Base-by-base conservation (phyloP, 83 land plant genomes). In the Thuja plicata region DNA sequence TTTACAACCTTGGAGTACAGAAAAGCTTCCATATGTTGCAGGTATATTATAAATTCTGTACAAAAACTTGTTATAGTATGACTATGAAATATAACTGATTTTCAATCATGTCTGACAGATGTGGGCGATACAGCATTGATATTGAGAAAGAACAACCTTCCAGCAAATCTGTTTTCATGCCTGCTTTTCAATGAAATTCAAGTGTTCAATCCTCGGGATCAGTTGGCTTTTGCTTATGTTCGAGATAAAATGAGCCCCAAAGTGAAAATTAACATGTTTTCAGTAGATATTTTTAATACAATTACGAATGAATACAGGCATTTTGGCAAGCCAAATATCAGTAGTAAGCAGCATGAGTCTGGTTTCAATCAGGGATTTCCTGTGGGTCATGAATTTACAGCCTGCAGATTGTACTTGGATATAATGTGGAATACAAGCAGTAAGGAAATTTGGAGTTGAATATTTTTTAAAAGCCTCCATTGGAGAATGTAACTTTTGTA, bases 91-190 rank as follows among this genome's bases (percentile, higher is more conserved):
- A 13, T 46, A 83, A 52, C 17, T 83, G 57, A 48, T 48, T 46
- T 46, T 8, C 3, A 1, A 1, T 60, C 66, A n/a, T 41, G 5
- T 55, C 16, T 46, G 35, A 71, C 92, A 95, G 96, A 96, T 91
- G 97, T 96, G 41, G 96, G 96, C 27, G 97, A 96, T 85, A 92
- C 93, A 57, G 95, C 96, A 19, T 60, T 96, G 13, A 96, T 96
- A 5, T 7, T 94, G 40, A 89, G 97, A 85, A 93, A 88, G 88
- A 96, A 96, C 55, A 92, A 89, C 38, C 21, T 86, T 3, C 82
- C 57, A 2, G 92, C 92, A 87, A 92, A 94, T 32, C 90, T 93
- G 2, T 96, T 94, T 85, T 96, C 97, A 0, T 96, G 96, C 89
- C 92, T 96, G 1, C 19, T 94, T 87, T 96, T 96, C 92, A 96